phyloP scores from a whole-genome alignment of 139 green algal genomes.

The Volvox reticuliferus region DNA sequence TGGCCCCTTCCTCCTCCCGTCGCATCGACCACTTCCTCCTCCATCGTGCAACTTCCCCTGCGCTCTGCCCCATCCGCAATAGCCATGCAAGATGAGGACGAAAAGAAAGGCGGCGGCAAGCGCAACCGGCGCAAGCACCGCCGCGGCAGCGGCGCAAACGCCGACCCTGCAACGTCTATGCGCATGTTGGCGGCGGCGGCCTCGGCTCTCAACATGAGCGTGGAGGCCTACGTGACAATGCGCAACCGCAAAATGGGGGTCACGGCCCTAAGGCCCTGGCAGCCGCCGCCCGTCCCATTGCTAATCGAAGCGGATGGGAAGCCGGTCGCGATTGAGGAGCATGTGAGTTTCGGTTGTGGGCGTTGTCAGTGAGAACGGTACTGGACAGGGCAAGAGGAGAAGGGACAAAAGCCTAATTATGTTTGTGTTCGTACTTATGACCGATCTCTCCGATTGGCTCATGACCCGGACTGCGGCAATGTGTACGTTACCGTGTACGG shows the following conservation, averaged over 20 bases:
- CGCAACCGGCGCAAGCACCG: neutral
- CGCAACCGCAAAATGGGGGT: conserved; percentile 31
- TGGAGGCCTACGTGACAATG: conserved; percentile 35
- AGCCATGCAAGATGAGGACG: conserved; percentile 22
- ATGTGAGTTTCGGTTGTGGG: conserved; percentile 1
- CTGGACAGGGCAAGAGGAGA: too few species aligned
- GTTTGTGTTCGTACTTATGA: too few species aligned
- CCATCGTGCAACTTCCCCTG: neutral
- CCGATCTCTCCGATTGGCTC: too few species aligned
- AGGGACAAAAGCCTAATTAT: too few species aligned
- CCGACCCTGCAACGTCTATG: neutral
- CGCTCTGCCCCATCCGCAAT: neutral
- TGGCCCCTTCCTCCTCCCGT: neutral
- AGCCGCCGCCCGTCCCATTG: neutral
- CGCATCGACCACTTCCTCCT: neutral
- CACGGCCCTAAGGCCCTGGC: neutral
- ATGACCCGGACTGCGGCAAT: neutral
- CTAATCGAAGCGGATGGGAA: neutral
- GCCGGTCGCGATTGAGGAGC: neutral
- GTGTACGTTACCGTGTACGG: neutral
- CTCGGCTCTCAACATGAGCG: conserved; percentile 11
- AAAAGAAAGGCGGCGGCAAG: conserved; percentile 3
- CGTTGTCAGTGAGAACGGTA: too few species aligned
- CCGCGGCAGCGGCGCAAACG: neutral
- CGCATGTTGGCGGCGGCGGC: conserved; percentile 6